A percentile compares a stretch with the other conserved stretches of the same genome.
Evolutionary conservation across 2,329 filamentous ascomycete species (phyloP).

Genomic region (Chrysoporthe austroafricana): DNA sequence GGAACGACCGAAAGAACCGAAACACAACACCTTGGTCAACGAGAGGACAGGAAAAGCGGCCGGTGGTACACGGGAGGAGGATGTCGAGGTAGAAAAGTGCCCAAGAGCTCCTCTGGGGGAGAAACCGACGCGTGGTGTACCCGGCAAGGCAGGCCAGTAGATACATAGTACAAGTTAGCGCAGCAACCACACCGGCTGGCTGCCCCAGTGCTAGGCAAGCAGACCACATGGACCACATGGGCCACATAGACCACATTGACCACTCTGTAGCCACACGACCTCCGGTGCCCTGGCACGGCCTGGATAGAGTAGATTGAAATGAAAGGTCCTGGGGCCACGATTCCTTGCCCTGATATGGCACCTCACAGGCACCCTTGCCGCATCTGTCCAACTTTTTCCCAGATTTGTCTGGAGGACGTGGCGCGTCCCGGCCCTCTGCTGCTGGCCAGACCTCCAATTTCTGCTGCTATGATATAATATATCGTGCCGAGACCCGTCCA

Average conservation of each 20-base stretch:
- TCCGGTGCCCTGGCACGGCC: background rate
- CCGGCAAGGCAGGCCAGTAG: too few species aligned
- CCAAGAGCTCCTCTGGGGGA: background rate
- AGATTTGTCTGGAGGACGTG: background rate
- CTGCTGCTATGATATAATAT: background rate
- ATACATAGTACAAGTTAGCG: too few species aligned
- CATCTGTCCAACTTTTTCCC: background rate
- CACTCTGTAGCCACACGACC: background rate
- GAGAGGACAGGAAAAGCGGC: conserved; percentile 2
- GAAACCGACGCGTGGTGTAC: background rate
- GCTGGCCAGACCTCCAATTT: background rate
- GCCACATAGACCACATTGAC: too few species aligned
- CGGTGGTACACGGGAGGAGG: background rate
- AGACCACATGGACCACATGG: too few species aligned
- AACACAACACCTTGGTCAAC: background rate
- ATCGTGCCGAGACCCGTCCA: background rate
- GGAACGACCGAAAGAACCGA: background rate
- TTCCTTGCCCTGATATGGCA: background rate
- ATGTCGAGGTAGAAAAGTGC: conserved; percentile 2
- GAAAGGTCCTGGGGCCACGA: background rate
- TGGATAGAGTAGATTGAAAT: too few species aligned
- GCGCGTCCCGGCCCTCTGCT: background rate
- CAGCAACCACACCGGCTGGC: too few species aligned
- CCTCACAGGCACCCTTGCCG: background rate
- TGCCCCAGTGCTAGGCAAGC: too few species aligned